A percentile compares a stretch with the other conserved stretches of the same genome.
Evolutionary conservation across 169 alveolate genomes (phyloP).

Genomic region (Plasmodium vivax): DNA sequence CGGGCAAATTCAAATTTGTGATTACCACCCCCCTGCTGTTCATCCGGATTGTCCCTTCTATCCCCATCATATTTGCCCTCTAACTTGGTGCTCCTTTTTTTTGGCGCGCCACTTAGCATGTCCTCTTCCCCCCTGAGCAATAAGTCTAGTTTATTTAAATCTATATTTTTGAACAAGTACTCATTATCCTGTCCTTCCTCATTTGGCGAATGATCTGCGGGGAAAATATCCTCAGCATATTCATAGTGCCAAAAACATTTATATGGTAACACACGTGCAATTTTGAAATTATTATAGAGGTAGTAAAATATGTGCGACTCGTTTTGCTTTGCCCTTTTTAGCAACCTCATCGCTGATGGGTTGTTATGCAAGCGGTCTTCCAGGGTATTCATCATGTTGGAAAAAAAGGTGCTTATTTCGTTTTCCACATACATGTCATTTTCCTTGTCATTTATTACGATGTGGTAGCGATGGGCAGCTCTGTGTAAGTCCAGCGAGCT

Average conservation of each 20-base stretch:
- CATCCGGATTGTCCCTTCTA: not conserved
- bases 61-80: not conserved
- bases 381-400: constrained; percentile 20
- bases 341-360: not conserved
- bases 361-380: constrained; percentile 21
- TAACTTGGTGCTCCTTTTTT: not conserved
- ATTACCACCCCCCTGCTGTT: not conserved
- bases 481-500: constrained; percentile 8
- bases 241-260: constrained; percentile 67
- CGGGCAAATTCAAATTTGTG: not conserved
- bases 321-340: constrained; percentile 32
- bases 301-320: constrained; percentile 55
- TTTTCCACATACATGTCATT: constrained; percentile 62
- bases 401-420: constrained; percentile 13
- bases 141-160: constrained; percentile 20
- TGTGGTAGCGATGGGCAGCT: constrained; percentile 6
- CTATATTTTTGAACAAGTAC: constrained; percentile 44
- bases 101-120: not conserved
- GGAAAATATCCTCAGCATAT: constrained; percentile 10
- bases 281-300: constrained; percentile 30
- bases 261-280: constrained; percentile 48
- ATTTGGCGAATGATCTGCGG: not conserved
- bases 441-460: constrained; percentile 69
- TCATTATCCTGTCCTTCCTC: constrained; percentile 37
- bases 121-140: constrained; percentile 45